Conservation (phyloP, 2,329 filamentous ascomycete species). For the Emergomyces pasteurianus region DNA sequence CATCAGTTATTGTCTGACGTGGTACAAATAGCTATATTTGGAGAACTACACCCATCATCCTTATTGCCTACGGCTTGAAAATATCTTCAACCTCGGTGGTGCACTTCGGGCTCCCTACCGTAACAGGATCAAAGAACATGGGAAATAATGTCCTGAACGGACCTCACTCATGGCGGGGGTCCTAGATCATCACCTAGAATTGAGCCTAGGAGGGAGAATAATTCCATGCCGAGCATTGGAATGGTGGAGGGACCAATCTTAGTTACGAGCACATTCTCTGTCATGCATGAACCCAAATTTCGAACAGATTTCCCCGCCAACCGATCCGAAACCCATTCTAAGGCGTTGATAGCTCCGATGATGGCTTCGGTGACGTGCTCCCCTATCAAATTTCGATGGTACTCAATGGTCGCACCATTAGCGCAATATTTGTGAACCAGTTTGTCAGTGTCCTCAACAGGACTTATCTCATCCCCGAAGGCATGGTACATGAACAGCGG, state of each 20-base stretch:
- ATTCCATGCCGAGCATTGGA: not conserved
- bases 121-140: not conserved
- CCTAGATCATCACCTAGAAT: not conserved
- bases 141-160: not conserved
- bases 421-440: constrained; percentile 33
- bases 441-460: constrained; percentile 33
- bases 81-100: not conserved
- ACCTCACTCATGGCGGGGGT: not conserved
- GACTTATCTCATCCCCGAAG: constrained; percentile 35
- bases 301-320: not conserved
- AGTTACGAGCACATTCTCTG: not conserved
- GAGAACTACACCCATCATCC: not conserved
- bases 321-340: constrained; percentile 20
- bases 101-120: not conserved
- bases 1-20: not conserved
- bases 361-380: constrained; percentile 28
- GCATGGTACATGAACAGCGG: constrained; percentile 43
- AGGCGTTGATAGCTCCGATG: constrained; percentile 22
- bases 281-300: not conserved
- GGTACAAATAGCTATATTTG: not conserved
- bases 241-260: not conserved
- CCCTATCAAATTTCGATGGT: constrained; percentile 34
- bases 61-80: not conserved
- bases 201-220: not conserved
- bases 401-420: constrained; percentile 31